Evolutionary conservation across 768 basidiomycete genomes (phyloP), one percentile per base, ranked within the genome.

Genomic region (Suillus brevipes): DNA sequence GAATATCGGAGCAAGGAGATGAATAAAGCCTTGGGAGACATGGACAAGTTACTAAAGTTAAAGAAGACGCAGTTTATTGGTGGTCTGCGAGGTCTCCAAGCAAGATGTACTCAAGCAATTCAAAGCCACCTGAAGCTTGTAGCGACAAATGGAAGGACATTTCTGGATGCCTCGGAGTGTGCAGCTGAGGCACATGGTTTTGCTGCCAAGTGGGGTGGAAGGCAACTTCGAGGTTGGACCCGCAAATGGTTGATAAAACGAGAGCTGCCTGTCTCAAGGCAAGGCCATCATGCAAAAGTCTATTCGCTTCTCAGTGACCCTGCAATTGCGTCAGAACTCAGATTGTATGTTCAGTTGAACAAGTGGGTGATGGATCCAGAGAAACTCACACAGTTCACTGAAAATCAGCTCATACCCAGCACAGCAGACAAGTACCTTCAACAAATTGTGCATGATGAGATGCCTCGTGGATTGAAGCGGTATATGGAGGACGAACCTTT

Each of bases 121-220:
- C 70, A 75, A 60, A 72, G 66, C 45, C 68, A 71, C 60, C 59
- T 79, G 42, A 61, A 64, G 63, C 65, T 63, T 71, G 74, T 42
- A 47, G 45, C 4, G 4, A 47, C n/a, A n/a, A 47, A 47, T n/a
- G n/a, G 45, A 47, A 47, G 45, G 45, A n/a, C 45, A 47, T 47
- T 47, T 47, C 4, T n/a, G 4, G 45, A 47, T 47, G 45, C 45
- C n/a, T 75, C 75, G 9, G 64, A 70, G 52, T 31, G 38, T 20
- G 75, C 75, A 14, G 77, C 76, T 14, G 73, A 78, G 62, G 65
- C 60, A 36, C 69, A 74, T 31, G 75, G 77, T 2, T 78, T 78
- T 70, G 59, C 75, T 12, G 65, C 25, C 23, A 70, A 70, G n/a
- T 78, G 74, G 75, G 77, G 76, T 28, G 68, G 71, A 1, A 59